Base-by-base conservation (phyloP, 2,329 filamentous ascomycete genomes). In the Cadophora gregata region DNA sequence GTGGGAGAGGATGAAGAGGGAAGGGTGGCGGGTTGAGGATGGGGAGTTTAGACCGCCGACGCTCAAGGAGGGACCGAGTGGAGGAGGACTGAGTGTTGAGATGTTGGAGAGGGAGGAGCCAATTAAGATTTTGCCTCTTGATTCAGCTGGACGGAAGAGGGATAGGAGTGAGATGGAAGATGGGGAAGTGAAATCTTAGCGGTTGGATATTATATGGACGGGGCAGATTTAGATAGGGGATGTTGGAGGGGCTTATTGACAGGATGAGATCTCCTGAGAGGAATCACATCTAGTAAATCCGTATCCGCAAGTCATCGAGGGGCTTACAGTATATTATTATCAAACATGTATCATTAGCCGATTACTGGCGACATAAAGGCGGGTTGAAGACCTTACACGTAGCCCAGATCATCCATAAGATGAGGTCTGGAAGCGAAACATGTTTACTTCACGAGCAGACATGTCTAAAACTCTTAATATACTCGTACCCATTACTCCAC, bases 1-100 rank as follows among this genome's bases (percentile, higher is more conserved):
- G 69, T 97, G 93, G 92, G 86, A 84, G 69, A 78, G 80, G 36
- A 81, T 96, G 83, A 84, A 87, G 77, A 79, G 80, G 48, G 80
- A 85, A 25, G 93, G 93, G 0, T 97, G 92, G 91, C 81, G 71
- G 42, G 75, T 92, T 25, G 79, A 82, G 19, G 80, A 85, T 48
- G 86, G 83, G 1, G 74, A 79, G 59, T 71, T 81, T 36, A 64
- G 66, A 21, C 63, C 70, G 38, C 71, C 72, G 4, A 21, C 24
- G n/a, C n/a, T 36, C 51, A 63, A 65, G 48, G 53, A 63, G 60
- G 51, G 33, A 33, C 9, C 47, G 14, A 59, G 21, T 38, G 36
- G 16, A 27, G 61, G 50, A 21, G 21, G 47, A 7, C 21, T 64
- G 21, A 36, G 10, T 45, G 38, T 48, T 10, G 47, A 31, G 21